A percentile compares a stretch with the other conserved stretches of the same genome.
phyloP scores from a whole-genome alignment of 208 protist species.

The Balamuthia mandrillaris region DNA sequence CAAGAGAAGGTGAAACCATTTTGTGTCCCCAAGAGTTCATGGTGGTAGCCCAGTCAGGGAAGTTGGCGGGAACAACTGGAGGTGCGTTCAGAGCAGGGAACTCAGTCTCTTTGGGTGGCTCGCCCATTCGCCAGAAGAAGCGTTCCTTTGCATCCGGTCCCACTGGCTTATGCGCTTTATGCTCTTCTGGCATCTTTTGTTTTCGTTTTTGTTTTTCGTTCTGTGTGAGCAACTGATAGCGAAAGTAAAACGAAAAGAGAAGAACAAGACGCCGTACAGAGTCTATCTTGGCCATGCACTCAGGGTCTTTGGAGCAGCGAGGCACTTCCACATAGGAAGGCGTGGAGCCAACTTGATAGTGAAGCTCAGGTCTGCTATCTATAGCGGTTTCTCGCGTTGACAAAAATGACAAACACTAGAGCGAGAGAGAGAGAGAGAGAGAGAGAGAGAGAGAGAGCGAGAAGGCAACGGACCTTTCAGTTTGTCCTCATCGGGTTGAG shows the following conservation, averaged over 20 bases:
- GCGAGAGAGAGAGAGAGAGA: neutral
- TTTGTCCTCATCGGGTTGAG: constrained; percentile 58
- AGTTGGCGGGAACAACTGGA: neutral
- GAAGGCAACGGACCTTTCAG: constrained; percentile 13
- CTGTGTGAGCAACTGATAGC: constrained; percentile 41
- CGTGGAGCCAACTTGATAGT: constrained; percentile 70
- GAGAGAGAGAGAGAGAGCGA: neutral
- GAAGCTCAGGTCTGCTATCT: constrained; percentile 65
- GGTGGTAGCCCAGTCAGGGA: constrained; percentile 38
- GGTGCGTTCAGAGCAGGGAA: constrained; percentile 63
- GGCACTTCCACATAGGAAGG: constrained; percentile 59
- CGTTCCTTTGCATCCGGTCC: constrained; percentile 69
- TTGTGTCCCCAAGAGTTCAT: constrained; percentile 55
- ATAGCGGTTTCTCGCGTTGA: neutral
- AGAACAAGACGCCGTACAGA: neutral
- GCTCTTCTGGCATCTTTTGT: constrained; percentile 22
- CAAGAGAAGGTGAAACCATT: neutral
- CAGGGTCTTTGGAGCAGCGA: neutral
- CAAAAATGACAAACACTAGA: neutral
- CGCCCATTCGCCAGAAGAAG: constrained; percentile 76
- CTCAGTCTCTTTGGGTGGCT: constrained; percentile 54
- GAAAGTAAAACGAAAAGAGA: neutral
- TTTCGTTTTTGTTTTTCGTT: too few relatives aligned
- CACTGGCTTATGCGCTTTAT: constrained; percentile 43
- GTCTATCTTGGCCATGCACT: neutral